Evolutionary conservation across 2,329 filamentous ascomycete species (phyloP).

Genomic region (Sporothrix euskadiensis): DNA sequence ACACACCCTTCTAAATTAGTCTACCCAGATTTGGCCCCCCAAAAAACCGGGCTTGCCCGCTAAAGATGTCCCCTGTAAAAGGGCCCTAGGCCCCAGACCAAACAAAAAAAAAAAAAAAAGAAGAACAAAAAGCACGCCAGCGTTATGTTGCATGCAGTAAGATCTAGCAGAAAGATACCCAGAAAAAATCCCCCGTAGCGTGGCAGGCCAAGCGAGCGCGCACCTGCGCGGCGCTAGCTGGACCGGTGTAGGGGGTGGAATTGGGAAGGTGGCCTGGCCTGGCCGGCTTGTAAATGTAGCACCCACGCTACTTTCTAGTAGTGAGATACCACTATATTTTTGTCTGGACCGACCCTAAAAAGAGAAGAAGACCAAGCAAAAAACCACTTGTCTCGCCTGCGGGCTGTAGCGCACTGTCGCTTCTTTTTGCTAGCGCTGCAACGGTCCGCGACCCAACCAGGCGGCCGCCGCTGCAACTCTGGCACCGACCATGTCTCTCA

Average conservation of each 20-base stretch:
- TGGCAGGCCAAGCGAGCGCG: background rate
- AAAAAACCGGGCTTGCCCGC: slow-evolving; percentile 3
- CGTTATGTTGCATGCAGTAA: background rate
- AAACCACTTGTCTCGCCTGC: background rate
- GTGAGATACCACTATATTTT: background rate
- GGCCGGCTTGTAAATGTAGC: background rate
- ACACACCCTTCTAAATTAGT: slow-evolving; percentile 17
- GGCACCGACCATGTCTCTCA: slow-evolving; percentile 1
- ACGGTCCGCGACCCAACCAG: slow-evolving; percentile 17
- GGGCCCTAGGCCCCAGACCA: background rate
- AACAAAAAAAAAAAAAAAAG: too few relatives aligned
- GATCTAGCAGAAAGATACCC: background rate
- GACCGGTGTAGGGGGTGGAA: slow-evolving; percentile 2
- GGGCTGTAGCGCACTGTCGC: slow-evolving; percentile 21
- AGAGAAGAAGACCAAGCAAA: background rate
- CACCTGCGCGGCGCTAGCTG: slow-evolving; percentile 7
- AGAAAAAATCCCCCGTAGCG: slow-evolving; percentile 8
- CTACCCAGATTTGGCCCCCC: slow-evolving; percentile 8
- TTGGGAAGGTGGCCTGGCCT: background rate
- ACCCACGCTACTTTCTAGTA: background rate
- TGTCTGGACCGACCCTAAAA: background rate
- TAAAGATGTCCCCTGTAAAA: background rate
- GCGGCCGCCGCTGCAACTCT: slow-evolving; percentile 17
- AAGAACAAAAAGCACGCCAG: background rate
- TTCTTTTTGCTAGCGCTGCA: slow-evolving; percentile 18